Conservation (phyloP, 2,329 filamentous ascomycete genomes). For the Trichoderma gracile region DNA sequence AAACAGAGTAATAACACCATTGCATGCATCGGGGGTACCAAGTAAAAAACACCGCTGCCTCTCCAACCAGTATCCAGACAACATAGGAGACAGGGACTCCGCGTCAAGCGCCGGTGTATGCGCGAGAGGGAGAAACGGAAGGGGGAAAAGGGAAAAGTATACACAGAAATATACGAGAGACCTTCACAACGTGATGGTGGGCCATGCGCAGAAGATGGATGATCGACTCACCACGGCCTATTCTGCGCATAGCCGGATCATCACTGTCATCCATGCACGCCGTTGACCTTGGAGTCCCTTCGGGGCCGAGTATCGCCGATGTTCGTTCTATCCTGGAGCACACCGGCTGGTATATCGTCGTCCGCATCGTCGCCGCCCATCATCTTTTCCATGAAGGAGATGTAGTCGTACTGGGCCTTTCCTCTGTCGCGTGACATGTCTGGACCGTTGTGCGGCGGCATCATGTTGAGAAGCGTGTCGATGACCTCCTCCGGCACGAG, state of each 20-base stretch:
- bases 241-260: background rate
- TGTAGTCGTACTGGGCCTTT: constrained; percentile 90
- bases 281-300: constrained; percentile 41
- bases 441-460: constrained; percentile 80
- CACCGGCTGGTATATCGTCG: constrained; percentile 34
- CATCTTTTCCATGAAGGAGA: constrained; percentile 92
- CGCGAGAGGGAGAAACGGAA: background rate
- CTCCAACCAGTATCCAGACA: constrained; percentile 25
- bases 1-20: constrained; percentile 6
- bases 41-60: constrained; percentile 23
- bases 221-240: background rate
- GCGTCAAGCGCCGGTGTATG: constrained; percentile 5
- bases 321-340: constrained; percentile 41
- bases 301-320: constrained; percentile 38
- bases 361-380: constrained; percentile 50
- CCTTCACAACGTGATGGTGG: background rate
- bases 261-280: constrained; percentile 28
- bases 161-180: constrained; percentile 23
- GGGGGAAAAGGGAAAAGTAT: constrained; percentile 9
- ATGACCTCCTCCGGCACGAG: constrained; percentile 97
- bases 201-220: background rate
- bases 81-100: constrained; percentile 25
- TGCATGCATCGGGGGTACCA: constrained; percentile 8
- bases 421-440: constrained; percentile 84
- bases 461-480: constrained; percentile 82